Conservation (phyloP, 129 eudicot species). For the Sambucus nigra region DNA sequence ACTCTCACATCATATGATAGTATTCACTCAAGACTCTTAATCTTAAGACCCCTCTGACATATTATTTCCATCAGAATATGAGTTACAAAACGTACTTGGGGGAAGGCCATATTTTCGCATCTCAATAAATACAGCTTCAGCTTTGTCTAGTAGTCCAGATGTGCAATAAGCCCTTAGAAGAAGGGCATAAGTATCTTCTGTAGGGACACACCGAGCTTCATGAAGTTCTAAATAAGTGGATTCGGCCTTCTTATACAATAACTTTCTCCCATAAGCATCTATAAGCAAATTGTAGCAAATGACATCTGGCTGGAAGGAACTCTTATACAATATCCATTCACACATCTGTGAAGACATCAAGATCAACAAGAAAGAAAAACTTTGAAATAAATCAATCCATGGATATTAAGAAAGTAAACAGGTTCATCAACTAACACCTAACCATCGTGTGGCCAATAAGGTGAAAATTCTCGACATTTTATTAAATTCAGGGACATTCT, state of each 20-base stretch:
- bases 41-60: no score
- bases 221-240: conserved; percentile 61
- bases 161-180: conserved; percentile 68
- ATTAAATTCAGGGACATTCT: no score
- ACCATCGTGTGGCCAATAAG: no score
- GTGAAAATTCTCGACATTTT: no score
- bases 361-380: background rate
- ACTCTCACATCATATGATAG: no score
- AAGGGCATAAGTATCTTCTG: conserved; percentile 89
- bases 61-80: background rate
- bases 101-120: conserved; percentile 52
- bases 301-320: conserved; percentile 70
- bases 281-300: conserved; percentile 88
- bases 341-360: conserved; percentile 49
- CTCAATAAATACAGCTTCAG: conserved; percentile 73
- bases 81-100: conserved; percentile 55
- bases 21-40: no score
- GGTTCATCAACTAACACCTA: no score
- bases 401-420: no score
- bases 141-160: conserved; percentile 60
- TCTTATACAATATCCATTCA: conserved; percentile 81
- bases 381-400: conserved; percentile 13
- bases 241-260: conserved; percentile 53
- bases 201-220: conserved; percentile 75
- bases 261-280: conserved; percentile 75